These are phyloP conservation scores for Fusarium nisikadoi DNA, from an alignment of 2,329 filamentous ascomycete genomes.

Conservation along the genomic window DNA sequence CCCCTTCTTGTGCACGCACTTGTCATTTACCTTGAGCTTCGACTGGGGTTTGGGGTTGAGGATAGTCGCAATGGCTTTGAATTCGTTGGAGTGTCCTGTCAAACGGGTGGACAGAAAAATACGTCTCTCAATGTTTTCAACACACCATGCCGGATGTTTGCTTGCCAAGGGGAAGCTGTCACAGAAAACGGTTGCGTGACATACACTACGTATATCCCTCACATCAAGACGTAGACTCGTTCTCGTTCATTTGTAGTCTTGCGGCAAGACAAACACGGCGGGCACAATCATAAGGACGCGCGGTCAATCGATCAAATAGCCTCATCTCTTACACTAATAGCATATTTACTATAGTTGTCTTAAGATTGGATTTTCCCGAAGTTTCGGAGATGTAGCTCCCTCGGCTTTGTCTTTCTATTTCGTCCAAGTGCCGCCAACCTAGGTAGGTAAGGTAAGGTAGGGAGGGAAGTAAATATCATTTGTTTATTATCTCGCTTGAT, in stretches of 20 bases:
- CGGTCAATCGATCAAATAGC: neutral
- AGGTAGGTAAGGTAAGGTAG: neutral
- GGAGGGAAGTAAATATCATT: neutral
- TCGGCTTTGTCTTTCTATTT: constrained; percentile 1
- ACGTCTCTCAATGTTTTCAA: neutral
- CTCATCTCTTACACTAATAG: neutral
- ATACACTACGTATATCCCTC: neutral
- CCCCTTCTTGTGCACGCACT: neutral
- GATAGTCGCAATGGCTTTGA: neutral
- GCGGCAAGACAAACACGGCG: neutral
- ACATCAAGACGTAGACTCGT: neutral
- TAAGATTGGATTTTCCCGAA: neutral
- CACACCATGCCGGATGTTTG: neutral
- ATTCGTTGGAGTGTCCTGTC: neutral
- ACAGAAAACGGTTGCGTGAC: constrained; percentile 1
- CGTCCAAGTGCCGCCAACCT: neutral
- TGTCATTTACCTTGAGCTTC: neutral
- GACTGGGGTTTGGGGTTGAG: neutral
- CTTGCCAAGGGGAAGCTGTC: neutral
- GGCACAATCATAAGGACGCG: neutral
- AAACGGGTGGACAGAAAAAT: neutral
- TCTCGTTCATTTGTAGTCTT: neutral
- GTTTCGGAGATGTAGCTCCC: neutral
- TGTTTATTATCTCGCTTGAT: constrained; percentile 6
- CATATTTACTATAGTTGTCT: constrained; percentile 1